Percentiles rank a stretch among this genome's conserved stretches.
Conservation (phyloP, 768 basidiomycete species). For the Tricholoma bakamatsutake region DNA sequence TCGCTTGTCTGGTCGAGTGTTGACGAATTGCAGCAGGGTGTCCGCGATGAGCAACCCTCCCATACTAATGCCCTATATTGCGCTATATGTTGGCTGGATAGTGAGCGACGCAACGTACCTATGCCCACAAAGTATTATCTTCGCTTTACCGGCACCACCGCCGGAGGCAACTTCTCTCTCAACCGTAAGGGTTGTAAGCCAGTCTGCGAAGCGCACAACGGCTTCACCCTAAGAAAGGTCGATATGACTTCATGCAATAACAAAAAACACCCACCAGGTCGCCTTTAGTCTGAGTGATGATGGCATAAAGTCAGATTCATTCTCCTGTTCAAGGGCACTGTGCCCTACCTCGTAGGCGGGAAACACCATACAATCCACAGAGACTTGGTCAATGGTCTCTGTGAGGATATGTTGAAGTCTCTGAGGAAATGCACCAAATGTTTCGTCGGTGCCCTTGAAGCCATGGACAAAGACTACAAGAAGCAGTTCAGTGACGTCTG, state of each 20-base stretch:
- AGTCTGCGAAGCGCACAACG: conserved; percentile 82
- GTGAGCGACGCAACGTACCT: conserved; percentile 41
- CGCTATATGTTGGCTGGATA: neutral
- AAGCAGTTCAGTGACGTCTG: conserved; percentile 36
- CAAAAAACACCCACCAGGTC: conserved; percentile 56
- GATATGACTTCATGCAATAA: conserved; percentile 3
- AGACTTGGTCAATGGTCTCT: conserved; percentile 49
- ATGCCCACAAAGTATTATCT: conserved; percentile 86
- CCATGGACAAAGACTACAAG: conserved; percentile 80
- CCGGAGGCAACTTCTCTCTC: conserved; percentile 75
- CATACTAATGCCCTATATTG: conserved; percentile 53
- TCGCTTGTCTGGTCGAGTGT: conserved; percentile 54
- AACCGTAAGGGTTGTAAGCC: conserved; percentile 88
- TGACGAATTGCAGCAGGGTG: conserved; percentile 65
- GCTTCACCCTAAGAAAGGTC: conserved; percentile 56
- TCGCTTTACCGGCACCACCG: conserved; percentile 70
- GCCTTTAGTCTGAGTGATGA: conserved; percentile 67
- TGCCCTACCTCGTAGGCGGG: conserved; percentile 77
- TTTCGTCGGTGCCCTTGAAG: conserved; percentile 57
- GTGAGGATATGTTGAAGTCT: conserved; percentile 72
- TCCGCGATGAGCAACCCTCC: conserved; percentile 89
- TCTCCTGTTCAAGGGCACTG: neutral
- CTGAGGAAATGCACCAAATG: conserved; percentile 74
- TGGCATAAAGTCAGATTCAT: neutral
- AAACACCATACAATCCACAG: conserved; percentile 75